These are phyloP conservation scores for Eragrostis nindensis DNA, from an alignment of 176 grass and related monocot species.

Conservation along the genomic window DNA sequence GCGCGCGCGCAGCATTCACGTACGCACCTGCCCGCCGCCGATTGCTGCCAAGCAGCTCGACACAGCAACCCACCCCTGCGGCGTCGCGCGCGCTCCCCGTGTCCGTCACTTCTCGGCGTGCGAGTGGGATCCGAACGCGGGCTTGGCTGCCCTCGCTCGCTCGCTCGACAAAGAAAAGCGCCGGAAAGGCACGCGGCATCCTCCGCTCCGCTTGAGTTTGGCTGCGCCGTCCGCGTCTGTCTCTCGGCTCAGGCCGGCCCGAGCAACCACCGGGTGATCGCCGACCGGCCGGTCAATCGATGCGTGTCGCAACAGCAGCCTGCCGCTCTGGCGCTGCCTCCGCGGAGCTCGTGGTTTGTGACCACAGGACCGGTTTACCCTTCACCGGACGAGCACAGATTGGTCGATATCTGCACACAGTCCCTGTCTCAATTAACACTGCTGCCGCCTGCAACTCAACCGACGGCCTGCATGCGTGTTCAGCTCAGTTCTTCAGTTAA, in stretches of 20 bases:
- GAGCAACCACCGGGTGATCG: conserved; percentile 42
- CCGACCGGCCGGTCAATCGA: no score
- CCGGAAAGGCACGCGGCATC: background rate
- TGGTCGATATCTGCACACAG: background rate
- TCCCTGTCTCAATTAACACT: conserved; percentile 3
- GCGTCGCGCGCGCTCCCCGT: no score
- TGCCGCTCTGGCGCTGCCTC: no score
- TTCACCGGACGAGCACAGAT: no score
- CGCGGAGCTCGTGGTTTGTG: conserved; percentile 23
- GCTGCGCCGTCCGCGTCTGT: conserved; percentile 39
- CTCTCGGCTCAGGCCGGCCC: background rate
- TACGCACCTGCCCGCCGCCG: background rate
- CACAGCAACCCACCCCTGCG: background rate
- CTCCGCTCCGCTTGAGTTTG: background rate
- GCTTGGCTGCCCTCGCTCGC: background rate
- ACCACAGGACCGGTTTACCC: background rate
- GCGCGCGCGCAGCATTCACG: conserved; percentile 8
- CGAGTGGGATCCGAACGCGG: background rate
- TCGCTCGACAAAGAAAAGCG: conserved; percentile 6
- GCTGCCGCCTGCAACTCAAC: background rate
- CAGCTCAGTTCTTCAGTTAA: no score
- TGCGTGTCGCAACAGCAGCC: background rate
- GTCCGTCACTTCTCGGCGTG: background rate
- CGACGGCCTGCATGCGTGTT: no score
- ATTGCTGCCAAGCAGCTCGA: background rate